Percentiles rank a stretch among this genome's conserved stretches.
phyloP scores from a whole-genome alignment of 2,329 filamentous ascomycete genomes.

The Zymoseptoria ardabiliae region DNA sequence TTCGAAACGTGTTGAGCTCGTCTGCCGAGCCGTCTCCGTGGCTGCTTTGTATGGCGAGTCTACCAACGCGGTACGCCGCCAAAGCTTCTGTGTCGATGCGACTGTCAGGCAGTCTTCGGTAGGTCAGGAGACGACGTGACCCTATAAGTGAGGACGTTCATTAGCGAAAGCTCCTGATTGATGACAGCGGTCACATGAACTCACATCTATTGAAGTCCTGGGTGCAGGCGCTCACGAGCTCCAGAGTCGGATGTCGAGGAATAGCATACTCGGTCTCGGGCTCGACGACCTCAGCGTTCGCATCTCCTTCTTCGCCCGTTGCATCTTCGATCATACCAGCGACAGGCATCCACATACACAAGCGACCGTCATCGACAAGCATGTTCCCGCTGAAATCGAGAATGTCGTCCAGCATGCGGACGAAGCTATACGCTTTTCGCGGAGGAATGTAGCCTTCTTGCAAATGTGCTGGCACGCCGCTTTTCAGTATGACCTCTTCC shows the following conservation, averaged over 20 bases:
- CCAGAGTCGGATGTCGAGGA: conserved; percentile 68
- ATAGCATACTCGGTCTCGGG: conserved; percentile 63
- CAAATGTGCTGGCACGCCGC: conserved; percentile 63
- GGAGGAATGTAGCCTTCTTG: conserved; percentile 71
- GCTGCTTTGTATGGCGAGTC: conserved; percentile 19
- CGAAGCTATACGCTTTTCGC: conserved; percentile 86
- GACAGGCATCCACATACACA: conserved; percentile 97
- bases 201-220: conserved; percentile 86
- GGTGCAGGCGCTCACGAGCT: conserved; percentile 67
- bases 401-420: conserved; percentile 83
- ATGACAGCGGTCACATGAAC: conserved; percentile 13
- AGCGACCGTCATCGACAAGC: conserved; percentile 68
- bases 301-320: conserved; percentile 47
- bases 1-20: conserved; percentile 61
- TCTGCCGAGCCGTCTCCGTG: conserved; percentile 48
- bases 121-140: conserved; percentile 84
- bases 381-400: conserved; percentile 70
- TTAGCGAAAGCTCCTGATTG: not conserved
- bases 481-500: conserved; percentile 53
- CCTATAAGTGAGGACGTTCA: conserved; percentile 45
- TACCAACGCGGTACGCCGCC: conserved; percentile 18
- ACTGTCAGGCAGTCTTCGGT: conserved; percentile 59
- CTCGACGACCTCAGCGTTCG: conserved; percentile 23
- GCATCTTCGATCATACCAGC: conserved; percentile 43
- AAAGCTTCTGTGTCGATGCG: conserved; percentile 37